Evolutionary conservation across 495 filamentous ascomycete genomes (phyloP), one percentile per base, ranked within the genome.

Genomic region (Xylaria cubensis): DNA sequence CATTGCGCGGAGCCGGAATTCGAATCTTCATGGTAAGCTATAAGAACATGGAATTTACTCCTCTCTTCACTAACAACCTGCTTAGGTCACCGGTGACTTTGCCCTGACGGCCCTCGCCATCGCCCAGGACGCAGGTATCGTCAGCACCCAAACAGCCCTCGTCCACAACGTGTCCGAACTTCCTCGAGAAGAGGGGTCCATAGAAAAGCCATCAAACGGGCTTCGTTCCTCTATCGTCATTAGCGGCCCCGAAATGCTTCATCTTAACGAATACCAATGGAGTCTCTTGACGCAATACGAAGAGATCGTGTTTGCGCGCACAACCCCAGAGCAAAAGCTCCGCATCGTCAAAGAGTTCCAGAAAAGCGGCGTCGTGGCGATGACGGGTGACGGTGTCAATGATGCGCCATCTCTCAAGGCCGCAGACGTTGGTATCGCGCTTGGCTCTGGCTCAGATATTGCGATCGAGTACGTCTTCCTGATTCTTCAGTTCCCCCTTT

Each of bases 351-450:
- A 85, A 32, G 90, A 92, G 69, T 86, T 93, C 58, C 90, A 91
- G 71, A 75, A 80, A 2, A 81, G 88, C 17, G 83, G 84, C 6
- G 82, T 73, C 81, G 92, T 81, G 19, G 86, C 80, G 17, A 88
- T 90, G 84, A 89, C 86, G 8, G 87, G 92, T 26, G 93, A 95
- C 74, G 92, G 93, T n/a, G 93, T 94, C 53, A 95, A 95, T 72
- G 92, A 95, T 73, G 91, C 92, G 3, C 93, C 93, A 0, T 91
- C 91, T 10, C 84, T 95, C 26, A 90, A 91, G 58, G 86, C 88
- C 36, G 91, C 93, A 1, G 92, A 95, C 77, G 90, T 94, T 12
- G 92, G 92, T 44, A 94, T 95, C 70, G 91, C 92, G 1, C 91
- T 94, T 83, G 92, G 92, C 34, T 86, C 89, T 64, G 94, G 93